Evolutionary conservation across 2,329 filamentous ascomycete genomes (phyloP).

Genomic region (Xylariaceae sp.): DNA sequence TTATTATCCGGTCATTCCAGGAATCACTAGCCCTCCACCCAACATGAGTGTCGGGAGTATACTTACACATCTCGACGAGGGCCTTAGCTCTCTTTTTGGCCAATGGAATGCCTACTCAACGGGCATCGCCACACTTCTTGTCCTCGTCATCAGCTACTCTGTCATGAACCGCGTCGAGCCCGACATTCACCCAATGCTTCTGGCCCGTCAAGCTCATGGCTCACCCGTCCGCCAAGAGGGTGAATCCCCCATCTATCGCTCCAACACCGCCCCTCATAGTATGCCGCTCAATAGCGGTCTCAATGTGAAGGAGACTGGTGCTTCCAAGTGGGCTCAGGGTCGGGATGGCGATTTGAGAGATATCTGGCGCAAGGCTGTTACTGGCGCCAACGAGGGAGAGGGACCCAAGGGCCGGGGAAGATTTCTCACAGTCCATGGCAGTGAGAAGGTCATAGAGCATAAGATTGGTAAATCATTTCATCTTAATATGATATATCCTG

Average conservation of each 20-base stretch:
- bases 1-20: conserved; percentile 2
- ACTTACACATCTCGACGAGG: conserved; percentile 66
- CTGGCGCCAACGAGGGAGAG: conserved; percentile 60
- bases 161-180: conserved; percentile 71
- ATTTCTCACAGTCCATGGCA: conserved; percentile 76
- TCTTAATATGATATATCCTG: too few relatives aligned
- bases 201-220: conserved; percentile 76
- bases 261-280: conserved; percentile 79
- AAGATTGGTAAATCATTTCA: conserved; percentile 45
- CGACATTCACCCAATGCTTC: conserved; percentile 86
- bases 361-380: conserved; percentile 73
- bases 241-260: conserved; percentile 81
- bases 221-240: conserved; percentile 77
- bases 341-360: conserved; percentile 87
- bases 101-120: conserved; percentile 84
- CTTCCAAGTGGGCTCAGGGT: conserved; percentile 78
- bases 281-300: conserved; percentile 74
- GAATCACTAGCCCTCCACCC: conserved; percentile 8
- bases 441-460: conserved; percentile 70
- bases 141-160: conserved; percentile 65
- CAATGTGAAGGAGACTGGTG: conserved; percentile 75
- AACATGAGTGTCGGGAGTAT: conserved; percentile 45
- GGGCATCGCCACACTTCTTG: conserved; percentile 61
- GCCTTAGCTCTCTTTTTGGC: conserved; percentile 63
- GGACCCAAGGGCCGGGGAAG: conserved; percentile 63